Evolutionary conservation across 768 basidiomycete species (phyloP).

Genomic region (Chalciporus chontae): DNA sequence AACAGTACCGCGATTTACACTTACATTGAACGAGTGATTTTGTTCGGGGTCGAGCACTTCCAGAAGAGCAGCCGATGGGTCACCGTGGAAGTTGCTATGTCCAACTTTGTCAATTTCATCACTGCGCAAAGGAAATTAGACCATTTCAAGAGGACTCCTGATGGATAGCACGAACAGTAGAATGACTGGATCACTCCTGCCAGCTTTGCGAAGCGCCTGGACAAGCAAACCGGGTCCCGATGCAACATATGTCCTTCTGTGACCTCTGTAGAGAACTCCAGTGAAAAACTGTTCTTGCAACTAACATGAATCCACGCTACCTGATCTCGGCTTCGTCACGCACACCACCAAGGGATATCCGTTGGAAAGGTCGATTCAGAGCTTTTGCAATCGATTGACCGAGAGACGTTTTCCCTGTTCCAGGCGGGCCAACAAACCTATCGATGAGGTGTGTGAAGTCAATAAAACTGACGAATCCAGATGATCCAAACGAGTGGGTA

Average conservation of each 20-base stretch:
- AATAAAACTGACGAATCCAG: neutral
- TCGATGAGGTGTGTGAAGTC: neutral
- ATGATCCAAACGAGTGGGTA: neutral
- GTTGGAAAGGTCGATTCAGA: slow-evolving; percentile 81
- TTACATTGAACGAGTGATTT: slow-evolving; percentile 75
- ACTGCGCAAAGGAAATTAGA: slow-evolving; percentile 14
- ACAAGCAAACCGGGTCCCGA: slow-evolving; percentile 83
- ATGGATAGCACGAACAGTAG: slow-evolving; percentile 45
- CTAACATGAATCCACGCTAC: neutral
- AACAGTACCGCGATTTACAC: slow-evolving; percentile 15
- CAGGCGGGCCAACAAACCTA: slow-evolving; percentile 88
- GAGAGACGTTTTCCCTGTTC: slow-evolving; percentile 88
- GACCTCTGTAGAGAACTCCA: slow-evolving; percentile 36
- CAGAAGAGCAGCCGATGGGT: slow-evolving; percentile 84
- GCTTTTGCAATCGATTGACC: slow-evolving; percentile 86
- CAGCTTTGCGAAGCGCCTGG: slow-evolving; percentile 82
- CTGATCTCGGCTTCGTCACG: slow-evolving; percentile 88
- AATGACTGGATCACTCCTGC: slow-evolving; percentile 75
- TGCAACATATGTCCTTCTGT: slow-evolving; percentile 87
- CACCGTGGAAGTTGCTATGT: slow-evolving; percentile 85
- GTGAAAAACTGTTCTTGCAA: too few species aligned
- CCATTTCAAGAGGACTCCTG: neutral
- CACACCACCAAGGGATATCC: slow-evolving; percentile 89
- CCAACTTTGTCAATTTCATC: slow-evolving; percentile 95
- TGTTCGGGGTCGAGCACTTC: slow-evolving; percentile 96